Base-by-base conservation (phyloP, 495 filamentous ascomycete genomes). In the Penicillium crystallinum region DNA sequence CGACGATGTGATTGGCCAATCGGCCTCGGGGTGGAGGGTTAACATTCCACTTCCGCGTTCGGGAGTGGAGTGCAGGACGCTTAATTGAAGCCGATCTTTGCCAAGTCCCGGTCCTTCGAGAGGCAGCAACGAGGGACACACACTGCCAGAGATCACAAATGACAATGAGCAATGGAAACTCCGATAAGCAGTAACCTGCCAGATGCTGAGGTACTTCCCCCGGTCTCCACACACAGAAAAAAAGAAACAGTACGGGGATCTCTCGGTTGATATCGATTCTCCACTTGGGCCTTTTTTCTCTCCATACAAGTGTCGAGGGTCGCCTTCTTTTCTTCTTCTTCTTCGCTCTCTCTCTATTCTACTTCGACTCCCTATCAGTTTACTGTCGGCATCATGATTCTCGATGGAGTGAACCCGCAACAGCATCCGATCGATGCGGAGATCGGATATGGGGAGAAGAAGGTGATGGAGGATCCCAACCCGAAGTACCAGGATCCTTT, bases 401-500 rank as follows among this genome's bases (percentile, higher is more conserved):
- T 52, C 25, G 53, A 62, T 17, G 56, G 53, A 37, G 52, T 62
- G 21, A 53, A 45, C 14, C 49, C 46, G 17, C 40, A 56, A 19
- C 40, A 48, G 19, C 51, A 58, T 3, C 58, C 51, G 40, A 39
- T 50, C 35, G 59, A 62, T 36, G 50, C 59, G 21, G 59, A 62
- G 56, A 47, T 53, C 4, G 59, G 56, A 27, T 62, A 54, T 46
- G 55, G 56, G 9, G 59, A 62, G 22, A 62, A 62, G 49, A 46
- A 42, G 22, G 9, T 59, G 9, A 46, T 51, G 6, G 30, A 53
- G n/a, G 50, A 54, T 18, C 37, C 48, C 42, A 43, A n/a, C 11
- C 56, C 53, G 0, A 56, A 46, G 9, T 62, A 59, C 25, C 41
- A 53, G 18, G 69, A 75, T 54, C 61, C 69, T 0, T 74, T 74